phyloP scores from a whole-genome alignment of 1,284 basidiomycete species.

The Boletus smithii region DNA sequence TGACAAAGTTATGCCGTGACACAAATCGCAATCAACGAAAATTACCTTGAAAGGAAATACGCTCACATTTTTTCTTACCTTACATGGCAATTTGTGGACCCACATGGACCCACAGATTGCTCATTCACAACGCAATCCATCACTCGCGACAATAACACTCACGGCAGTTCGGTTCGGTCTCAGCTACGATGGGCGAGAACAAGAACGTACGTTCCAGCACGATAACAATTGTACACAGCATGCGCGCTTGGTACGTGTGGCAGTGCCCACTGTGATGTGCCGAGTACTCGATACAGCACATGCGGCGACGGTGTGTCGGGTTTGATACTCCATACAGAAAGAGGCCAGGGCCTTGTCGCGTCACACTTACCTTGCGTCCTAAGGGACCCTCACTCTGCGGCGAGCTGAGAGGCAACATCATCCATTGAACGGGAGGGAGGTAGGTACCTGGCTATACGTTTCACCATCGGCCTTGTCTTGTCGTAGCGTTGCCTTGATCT shows the following conservation, averaged over 20 bases:
- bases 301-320: background rate
- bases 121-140: conserved; percentile 26
- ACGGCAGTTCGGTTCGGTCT: background rate
- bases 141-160: conserved; percentile 13
- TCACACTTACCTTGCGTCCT: background rate
- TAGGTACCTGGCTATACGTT: background rate
- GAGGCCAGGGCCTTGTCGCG: background rate
- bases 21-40: conserved; percentile 31
- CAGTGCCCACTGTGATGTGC: background rate
- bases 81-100: conserved; percentile 30
- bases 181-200: background rate
- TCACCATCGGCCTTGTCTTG: background rate
- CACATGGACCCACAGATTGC: conserved; percentile 26
- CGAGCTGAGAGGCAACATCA: no score
- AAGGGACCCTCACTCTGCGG: no score
- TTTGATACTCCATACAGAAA: no score
- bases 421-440: background rate
- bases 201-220: background rate
- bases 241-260: background rate
- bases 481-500: background rate
- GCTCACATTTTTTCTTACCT: conserved; percentile 15
- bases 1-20: conserved; percentile 31
- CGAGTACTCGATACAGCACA: background rate
- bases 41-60: conserved; percentile 20
- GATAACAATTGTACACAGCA: background rate